Evolutionary conservation across 192 early-diverging fungal species (phyloP).

Genomic region (Rhizoclosmatium globosum): DNA sequence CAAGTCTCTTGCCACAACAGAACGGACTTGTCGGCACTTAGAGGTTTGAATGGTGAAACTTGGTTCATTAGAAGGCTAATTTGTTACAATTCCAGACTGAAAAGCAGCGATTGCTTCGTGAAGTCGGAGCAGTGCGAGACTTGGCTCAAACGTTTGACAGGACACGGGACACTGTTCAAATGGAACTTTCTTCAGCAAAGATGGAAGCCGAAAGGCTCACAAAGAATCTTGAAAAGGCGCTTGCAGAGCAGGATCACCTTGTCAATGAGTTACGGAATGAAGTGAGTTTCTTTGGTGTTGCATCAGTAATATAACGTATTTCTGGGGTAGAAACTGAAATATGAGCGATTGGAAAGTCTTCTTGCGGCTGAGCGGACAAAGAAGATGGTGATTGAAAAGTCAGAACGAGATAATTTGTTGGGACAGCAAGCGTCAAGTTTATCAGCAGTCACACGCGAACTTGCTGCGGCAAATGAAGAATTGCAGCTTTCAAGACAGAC

Average conservation of each 20-base stretch:
- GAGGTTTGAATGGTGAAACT: slow-evolving; percentile 32
- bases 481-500: background rate
- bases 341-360: slow-evolving; percentile 56
- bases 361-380: slow-evolving; percentile 53
- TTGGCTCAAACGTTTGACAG: slow-evolving; percentile 46
- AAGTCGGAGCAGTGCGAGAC: slow-evolving; percentile 49
- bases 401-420: slow-evolving; percentile 19
- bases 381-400: slow-evolving; percentile 52
- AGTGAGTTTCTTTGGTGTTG: background rate
- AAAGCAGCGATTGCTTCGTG: slow-evolving; percentile 48
- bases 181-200: slow-evolving; percentile 27
- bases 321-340: slow-evolving; percentile 45
- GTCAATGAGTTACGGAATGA: slow-evolving; percentile 38
- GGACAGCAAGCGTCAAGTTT: slow-evolving; percentile 25
- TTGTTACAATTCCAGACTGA: slow-evolving; percentile 40
- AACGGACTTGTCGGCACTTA: slow-evolving; percentile 48
- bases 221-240: slow-evolving; percentile 31
- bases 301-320: background rate
- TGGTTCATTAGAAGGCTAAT: background rate
- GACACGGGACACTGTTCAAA: slow-evolving; percentile 40
- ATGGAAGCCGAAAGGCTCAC: slow-evolving; percentile 44
- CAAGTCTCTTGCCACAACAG: slow-evolving; percentile 50
- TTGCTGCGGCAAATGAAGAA: background rate
- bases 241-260: slow-evolving; percentile 29
- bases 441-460: background rate